Conservation (phyloP, 768 basidiomycete species). For the Boletus rex-veris region DNA sequence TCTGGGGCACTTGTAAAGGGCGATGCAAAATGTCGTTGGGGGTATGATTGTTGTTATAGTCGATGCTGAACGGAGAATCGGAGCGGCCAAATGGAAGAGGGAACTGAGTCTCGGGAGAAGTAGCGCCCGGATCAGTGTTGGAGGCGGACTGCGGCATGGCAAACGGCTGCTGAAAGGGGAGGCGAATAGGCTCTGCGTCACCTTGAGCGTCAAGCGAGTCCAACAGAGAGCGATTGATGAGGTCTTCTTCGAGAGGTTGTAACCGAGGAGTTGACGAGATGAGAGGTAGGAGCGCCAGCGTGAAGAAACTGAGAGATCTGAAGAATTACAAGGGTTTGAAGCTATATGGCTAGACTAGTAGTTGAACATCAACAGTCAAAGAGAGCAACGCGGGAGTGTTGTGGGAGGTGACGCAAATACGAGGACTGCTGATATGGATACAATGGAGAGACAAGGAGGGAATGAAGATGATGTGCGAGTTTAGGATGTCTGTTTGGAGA, state of each 20-base stretch:
- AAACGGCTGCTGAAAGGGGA: conserved; percentile 35
- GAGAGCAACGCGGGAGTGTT: conserved; percentile 28
- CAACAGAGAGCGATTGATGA: conserved; percentile 80
- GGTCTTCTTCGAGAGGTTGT: conserved; percentile 59
- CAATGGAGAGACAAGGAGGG: conserved; percentile 33
- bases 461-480: conserved; percentile 20
- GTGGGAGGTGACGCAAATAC: conserved; percentile 34
- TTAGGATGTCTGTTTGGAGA: conserved; percentile 30
- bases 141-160: conserved; percentile 47
- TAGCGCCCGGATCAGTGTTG: conserved; percentile 47
- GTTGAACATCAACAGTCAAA: conserved; percentile 44
- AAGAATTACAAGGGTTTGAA: conserved; percentile 29
- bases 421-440: conserved; percentile 41
- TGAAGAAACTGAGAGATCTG: conserved; percentile 32
- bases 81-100: conserved; percentile 47
- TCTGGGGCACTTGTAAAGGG: conserved; percentile 25
- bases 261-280: conserved; percentile 27
- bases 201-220: conserved; percentile 82
- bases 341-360: conserved; percentile 29
- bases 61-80: conserved; percentile 47
- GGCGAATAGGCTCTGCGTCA: conserved; percentile 64
- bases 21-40: conserved; percentile 31
- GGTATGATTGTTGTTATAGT: conserved; percentile 35
- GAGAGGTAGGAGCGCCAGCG: conserved; percentile 49
- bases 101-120: conserved; percentile 54